Base-by-base conservation (phyloP, 768 basidiomycete species). In the Tricholoma matsutake region DNA sequence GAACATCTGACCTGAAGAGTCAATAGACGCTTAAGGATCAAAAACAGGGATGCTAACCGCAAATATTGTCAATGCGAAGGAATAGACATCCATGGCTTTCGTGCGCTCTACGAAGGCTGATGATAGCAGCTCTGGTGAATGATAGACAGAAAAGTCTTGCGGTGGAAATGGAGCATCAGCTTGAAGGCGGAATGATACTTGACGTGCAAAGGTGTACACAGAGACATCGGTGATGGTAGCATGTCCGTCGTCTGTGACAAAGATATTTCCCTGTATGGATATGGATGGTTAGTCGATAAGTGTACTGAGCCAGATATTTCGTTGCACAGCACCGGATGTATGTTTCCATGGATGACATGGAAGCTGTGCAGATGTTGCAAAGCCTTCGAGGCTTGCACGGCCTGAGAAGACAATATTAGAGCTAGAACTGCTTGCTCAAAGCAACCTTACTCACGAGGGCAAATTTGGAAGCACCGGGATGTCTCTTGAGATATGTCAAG, bases 81-180 rank as follows among this genome's bases (percentile, higher is more conserved):
- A 61, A 25, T 63, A 64, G 0, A 65, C 61, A 45, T 66, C 67
- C 1, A 61, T 60, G 4, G 63, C 18, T 29, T 31, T 58, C 11
- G 43, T 47, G 29, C 63, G 60, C 4, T n/a, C n/a, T 18, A 62
- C 49, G 11, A 32, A 56, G 6, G 54, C 52, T 6, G 55, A 6
- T 16, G 25, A 51, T 25, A 64, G 37, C 11, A 57, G 37, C 32
- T 65, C 64, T 18, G 63, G 64, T 2, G 64, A 56, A 49, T 63
- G 63, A 35, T 65, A 64, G 4, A 61, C 10, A n/a, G 51, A 59
- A 4, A 60, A 60, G 4, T 13, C 13, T 0, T 41, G 28, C 4
- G 37, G 37, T 8, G 31, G 32, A 9, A 58, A 16, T 39, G 57
- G 61, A 6, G 29, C 16, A 5, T 52, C 34, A 9, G 47, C 28